phyloP scores from a whole-genome alignment of 83 land plant genomes.

The Picea engelmannii region DNA sequence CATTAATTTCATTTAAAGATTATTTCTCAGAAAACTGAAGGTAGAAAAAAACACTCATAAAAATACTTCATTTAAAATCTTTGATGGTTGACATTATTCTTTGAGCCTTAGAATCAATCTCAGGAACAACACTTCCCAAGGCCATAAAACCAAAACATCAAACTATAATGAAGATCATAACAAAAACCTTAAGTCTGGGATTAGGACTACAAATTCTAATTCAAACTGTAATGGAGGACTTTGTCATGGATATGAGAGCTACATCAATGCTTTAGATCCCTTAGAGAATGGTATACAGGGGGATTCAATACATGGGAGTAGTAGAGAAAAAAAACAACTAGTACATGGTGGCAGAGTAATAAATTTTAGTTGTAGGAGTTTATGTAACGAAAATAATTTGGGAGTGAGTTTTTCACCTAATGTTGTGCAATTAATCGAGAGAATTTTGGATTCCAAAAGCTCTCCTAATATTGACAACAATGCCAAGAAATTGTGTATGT shows the following conservation, averaged over 20 bases:
- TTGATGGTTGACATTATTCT: no score
- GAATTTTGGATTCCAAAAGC: conserved; percentile 10
- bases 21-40: no score
- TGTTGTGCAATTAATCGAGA: conserved; percentile 11
- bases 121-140: not conserved
- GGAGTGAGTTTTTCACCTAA: conserved; percentile 5
- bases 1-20: no score
- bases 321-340: not conserved
- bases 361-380: conserved; percentile 4
- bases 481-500: conserved; percentile 76
- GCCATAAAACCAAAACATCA: conserved; percentile 11
- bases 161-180: not conserved
- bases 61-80: no score
- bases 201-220: not conserved
- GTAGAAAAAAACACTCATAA: no score
- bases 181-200: not conserved
- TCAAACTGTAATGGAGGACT: not conserved
- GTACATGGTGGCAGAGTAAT: not conserved
- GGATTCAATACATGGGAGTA: not conserved
- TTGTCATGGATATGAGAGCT: not conserved
- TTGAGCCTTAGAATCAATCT: no score
- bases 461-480: conserved; percentile 21
- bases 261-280: not conserved
- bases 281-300: conserved; percentile 1
- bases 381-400: not conserved